Conservation (phyloP, 257 asterid genomes). For the Gentiana macrophylla region DNA sequence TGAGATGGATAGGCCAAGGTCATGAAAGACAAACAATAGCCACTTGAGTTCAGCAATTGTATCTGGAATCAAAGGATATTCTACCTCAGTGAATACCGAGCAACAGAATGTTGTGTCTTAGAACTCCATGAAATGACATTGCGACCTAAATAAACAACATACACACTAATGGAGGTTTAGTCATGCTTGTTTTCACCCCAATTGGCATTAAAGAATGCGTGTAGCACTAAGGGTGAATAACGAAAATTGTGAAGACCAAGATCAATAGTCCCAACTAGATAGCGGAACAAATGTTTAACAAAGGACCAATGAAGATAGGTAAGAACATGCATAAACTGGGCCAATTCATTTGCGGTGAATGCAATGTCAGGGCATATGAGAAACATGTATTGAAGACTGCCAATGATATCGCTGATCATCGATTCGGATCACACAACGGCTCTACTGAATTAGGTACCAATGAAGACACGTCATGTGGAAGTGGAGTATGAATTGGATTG, state of each 20-base stretch:
- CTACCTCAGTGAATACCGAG: not conserved
- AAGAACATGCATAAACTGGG: slow-evolving; percentile 4
- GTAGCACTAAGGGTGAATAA: not conserved
- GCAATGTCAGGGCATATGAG: slow-evolving; percentile 1
- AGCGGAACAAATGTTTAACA: not conserved
- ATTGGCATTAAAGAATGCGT: not conserved
- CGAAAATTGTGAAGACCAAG: not conserved
- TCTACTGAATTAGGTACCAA: not conserved
- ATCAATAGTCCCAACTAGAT: not conserved
- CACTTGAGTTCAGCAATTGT: too few relatives aligned
- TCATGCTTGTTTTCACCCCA: slow-evolving; percentile 1
- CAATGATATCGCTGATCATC: not conserved
- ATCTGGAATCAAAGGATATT: not conserved
- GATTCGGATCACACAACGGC: not conserved
- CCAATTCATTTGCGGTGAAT: slow-evolving; percentile 1
- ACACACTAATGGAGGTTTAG: not conserved
- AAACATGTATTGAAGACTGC: not conserved
- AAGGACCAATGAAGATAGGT: not conserved
- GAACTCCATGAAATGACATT: slow-evolving; percentile 1
- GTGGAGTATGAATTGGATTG: not conserved
- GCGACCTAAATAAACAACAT: not conserved
- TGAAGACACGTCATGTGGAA: not conserved
- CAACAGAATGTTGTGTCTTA: not conserved
- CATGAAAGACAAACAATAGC: too few relatives aligned
- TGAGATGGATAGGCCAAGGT: too few relatives aligned